Percentiles rank a stretch among this genome's conserved stretches.
Evolutionary conservation across 495 filamentous ascomycete species (phyloP).

Genomic region (Aspergillus cristatus): DNA sequence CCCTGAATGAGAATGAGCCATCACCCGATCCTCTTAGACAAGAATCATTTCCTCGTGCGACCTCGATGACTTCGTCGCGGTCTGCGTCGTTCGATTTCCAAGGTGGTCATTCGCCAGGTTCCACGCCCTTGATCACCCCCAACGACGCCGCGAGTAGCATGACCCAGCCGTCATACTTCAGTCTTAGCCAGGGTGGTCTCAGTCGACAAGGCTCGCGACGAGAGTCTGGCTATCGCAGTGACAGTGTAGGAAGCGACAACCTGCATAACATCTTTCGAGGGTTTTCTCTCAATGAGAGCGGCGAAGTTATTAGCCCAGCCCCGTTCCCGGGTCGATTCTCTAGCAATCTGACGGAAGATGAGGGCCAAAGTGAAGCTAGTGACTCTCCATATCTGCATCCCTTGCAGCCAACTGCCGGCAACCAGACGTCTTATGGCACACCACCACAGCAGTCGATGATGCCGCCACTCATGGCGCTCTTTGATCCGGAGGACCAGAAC

Average conservation of each 20-base stretch:
- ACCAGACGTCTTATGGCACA: slow-evolving; percentile 38
- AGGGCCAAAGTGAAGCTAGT: slow-evolving; percentile 54
- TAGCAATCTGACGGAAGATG: slow-evolving; percentile 54
- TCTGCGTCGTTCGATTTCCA: slow-evolving; percentile 92
- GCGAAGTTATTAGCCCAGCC: slow-evolving; percentile 16
- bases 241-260: slow-evolving; percentile 81
- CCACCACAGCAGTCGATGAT: slow-evolving; percentile 75
- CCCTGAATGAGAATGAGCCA: slow-evolving; percentile 69
- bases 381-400: slow-evolving; percentile 63
- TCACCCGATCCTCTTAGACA: slow-evolving; percentile 87
- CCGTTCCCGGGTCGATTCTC: slow-evolving; percentile 30
- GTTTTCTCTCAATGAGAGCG: slow-evolving; percentile 66
- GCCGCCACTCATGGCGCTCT: slow-evolving; percentile 90
- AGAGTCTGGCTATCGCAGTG: slow-evolving; percentile 81
- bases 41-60: slow-evolving; percentile 76
- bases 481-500: slow-evolving; percentile 89
- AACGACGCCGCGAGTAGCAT: slow-evolving; percentile 54
- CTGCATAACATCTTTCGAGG: slow-evolving; percentile 75
- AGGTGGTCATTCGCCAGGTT: slow-evolving; percentile 63
- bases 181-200: slow-evolving; percentile 54
- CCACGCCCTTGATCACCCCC: slow-evolving; percentile 83
- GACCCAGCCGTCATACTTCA: slow-evolving; percentile 91
- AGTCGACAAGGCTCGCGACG: slow-evolving; percentile 67
- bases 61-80: slow-evolving; percentile 85
- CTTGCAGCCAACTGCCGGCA: slow-evolving; percentile 52